Base-by-base conservation (phyloP, 345 rosid genomes). In the Gossypium australe region DNA sequence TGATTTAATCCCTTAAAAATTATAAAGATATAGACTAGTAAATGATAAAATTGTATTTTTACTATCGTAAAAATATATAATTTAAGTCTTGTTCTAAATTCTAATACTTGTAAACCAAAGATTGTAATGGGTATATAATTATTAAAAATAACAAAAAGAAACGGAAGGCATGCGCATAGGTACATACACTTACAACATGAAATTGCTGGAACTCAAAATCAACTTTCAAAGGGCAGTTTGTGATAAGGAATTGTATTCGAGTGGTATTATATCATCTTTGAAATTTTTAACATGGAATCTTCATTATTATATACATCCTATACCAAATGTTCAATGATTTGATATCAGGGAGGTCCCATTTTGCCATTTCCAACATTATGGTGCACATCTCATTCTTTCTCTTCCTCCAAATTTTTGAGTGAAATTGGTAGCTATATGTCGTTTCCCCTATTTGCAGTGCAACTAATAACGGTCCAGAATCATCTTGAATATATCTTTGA, bases 181-280 rank as follows among this genome's bases (percentile, higher is more conserved):
- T 34, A 34, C 38, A 34, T 34, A 34, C 41, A 34, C 7, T 34
- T 4, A 34, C 7, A 34, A 34, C 38, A 34, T 34, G 38, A 34
- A 34, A 34, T 34, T 34, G 38, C 6, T 4, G 38, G 41, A 34
- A 52, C 47, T 76, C 76, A 16, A 67, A 77, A 76, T 72, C 74
- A 76, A 72, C 74, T 73, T 47, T 58, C 43, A 25, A 14, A 34
- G 38, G 27, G n/a, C 20, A 45, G 17, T 24, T 47, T 6, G 9
- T 20, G 55, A n/a, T 4, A 45, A 47, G 71, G 55, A 67, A 67
- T 67, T 67, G 71, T 45, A 67, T 67, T 47, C 18, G 53, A 60
- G 57, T n/a, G 49, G 45, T 55, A 78, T 78, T 45, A 81, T 78
- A 71, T 34, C 57, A 20, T 53, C 64, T 65, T 81, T 81, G 79